Evolutionary conservation across 805 yeast genomes (phyloP).

Genomic region (Kodamaea kaohsiungensis): DNA sequence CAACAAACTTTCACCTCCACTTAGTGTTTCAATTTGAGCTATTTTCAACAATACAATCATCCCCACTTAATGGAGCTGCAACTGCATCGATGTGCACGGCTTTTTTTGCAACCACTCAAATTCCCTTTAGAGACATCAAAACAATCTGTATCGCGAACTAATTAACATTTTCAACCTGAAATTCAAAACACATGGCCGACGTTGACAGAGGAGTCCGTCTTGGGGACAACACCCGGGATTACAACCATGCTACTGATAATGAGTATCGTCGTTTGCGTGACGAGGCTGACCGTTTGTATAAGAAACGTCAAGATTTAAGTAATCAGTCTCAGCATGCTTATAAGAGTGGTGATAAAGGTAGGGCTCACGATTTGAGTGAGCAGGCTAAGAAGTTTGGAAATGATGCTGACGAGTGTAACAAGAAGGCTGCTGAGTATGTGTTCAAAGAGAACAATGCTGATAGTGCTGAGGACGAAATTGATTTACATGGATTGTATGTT

Average conservation of each 20-base stretch:
- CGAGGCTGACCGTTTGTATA: conserved; percentile 67
- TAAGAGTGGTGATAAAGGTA: conserved; percentile 66
- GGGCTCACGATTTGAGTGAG: conserved; percentile 73
- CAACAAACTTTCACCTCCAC: no score
- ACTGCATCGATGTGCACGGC: no score
- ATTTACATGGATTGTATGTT: conserved; percentile 87
- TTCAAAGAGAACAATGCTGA: conserved; percentile 87
- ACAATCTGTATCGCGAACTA: neutral
- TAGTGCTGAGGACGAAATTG: conserved; percentile 83
- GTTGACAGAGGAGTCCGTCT: conserved; percentile 29
- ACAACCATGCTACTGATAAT: conserved; percentile 70
- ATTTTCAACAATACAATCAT: no score
- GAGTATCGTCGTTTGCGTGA: conserved; percentile 64
- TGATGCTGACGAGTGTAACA: conserved; percentile 69
- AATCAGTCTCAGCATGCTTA: conserved; percentile 77
- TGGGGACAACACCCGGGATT: conserved; percentile 46
- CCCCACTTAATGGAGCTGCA: no score
- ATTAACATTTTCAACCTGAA: neutral
- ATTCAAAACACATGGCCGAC: conserved; percentile 5
- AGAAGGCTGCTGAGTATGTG: conserved; percentile 86
- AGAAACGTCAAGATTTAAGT: conserved; percentile 55
- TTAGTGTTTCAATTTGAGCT: no score
- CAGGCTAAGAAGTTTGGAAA: conserved; percentile 59
- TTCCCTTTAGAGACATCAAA: neutral
- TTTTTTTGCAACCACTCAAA: neutral